Percentiles rank a stretch among this genome's conserved stretches.
Evolutionary conservation across 2,329 filamentous ascomycete genomes (phyloP).

Genomic region (Ceratocystis cacaofunesta): DNA sequence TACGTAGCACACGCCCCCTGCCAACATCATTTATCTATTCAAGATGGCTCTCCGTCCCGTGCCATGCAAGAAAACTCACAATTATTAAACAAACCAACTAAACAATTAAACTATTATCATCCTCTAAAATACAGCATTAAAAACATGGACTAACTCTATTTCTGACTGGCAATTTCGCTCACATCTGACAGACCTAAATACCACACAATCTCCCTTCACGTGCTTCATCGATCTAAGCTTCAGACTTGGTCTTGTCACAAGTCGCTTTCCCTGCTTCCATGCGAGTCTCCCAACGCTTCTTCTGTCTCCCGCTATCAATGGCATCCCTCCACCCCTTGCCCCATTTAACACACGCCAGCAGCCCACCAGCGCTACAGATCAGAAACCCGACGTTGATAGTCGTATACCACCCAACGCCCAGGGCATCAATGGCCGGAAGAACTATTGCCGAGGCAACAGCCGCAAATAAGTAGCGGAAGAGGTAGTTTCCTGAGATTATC

Average conservation of each 20-base stretch:
- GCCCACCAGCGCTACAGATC: slow-evolving; percentile 18
- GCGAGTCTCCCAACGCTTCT: slow-evolving; percentile 5
- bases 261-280: slow-evolving; percentile 4
- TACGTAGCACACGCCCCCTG: too few relatives aligned
- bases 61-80: too few relatives aligned
- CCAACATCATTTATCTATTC: too few relatives aligned
- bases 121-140: too few relatives aligned
- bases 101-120: too few relatives aligned
- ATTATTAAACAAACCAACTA: too few relatives aligned
- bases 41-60: too few relatives aligned
- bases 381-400: slow-evolving; percentile 40
- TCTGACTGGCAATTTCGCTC: too few relatives aligned
- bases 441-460: slow-evolving; percentile 56
- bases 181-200: too few relatives aligned
- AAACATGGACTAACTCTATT: too few relatives aligned
- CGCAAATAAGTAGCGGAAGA: slow-evolving; percentile 60
- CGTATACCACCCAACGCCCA: slow-evolving; percentile 71
- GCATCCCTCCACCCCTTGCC: slow-evolving; percentile 28
- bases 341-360: slow-evolving; percentile 26
- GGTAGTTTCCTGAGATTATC: slow-evolving; percentile 68
- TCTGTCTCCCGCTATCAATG: slow-evolving; percentile 21
- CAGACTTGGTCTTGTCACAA: not conserved
- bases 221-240: not conserved
- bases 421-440: slow-evolving; percentile 55
- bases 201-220: not conserved